A percentile compares a stretch with the other conserved stretches of the same genome.
Evolutionary conservation across 345 rosid genomes (phyloP).

Genomic region (Boechera stricta): DNA sequence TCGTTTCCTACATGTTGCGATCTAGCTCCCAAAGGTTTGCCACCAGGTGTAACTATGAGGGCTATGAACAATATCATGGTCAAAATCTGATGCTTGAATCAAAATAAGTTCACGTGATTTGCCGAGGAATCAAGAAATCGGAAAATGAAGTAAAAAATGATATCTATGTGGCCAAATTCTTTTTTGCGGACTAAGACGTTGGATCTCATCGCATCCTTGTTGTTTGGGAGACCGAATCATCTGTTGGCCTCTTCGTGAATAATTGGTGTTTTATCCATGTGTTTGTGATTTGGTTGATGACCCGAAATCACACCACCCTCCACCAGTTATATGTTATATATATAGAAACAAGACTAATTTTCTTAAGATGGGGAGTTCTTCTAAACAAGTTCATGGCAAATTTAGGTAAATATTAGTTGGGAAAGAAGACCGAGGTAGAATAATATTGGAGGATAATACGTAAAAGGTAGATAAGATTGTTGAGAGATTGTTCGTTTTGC

Average conservation of each 20-base stretch:
- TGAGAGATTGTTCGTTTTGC: constrained; percentile 24
- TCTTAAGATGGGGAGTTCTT: neutral
- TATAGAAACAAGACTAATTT: neutral
- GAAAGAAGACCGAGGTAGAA: constrained; percentile 25
- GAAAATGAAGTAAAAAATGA: no score
- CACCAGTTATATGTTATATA: neutral
- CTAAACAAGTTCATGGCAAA: neutral
- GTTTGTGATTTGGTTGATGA: neutral
- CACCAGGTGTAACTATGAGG: no score
- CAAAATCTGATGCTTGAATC: no score
- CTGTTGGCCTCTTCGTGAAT: neutral
- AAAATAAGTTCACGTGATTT: no score
- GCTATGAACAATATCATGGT: no score
- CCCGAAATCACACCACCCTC: neutral
- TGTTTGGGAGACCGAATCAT: no score
- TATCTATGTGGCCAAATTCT: no score
- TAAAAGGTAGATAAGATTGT: constrained; percentile 32
- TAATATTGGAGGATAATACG: neutral
- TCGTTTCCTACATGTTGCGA: no score
- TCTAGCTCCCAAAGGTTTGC: no score
- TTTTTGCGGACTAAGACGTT: no score
- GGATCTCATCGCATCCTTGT: no score
- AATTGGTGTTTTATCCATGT: neutral
- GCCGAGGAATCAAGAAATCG: no score
- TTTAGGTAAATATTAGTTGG: constrained; percentile 38